Base-by-base conservation (phyloP, 2,329 filamentous ascomycete species). In the Fusarium sp. region DNA sequence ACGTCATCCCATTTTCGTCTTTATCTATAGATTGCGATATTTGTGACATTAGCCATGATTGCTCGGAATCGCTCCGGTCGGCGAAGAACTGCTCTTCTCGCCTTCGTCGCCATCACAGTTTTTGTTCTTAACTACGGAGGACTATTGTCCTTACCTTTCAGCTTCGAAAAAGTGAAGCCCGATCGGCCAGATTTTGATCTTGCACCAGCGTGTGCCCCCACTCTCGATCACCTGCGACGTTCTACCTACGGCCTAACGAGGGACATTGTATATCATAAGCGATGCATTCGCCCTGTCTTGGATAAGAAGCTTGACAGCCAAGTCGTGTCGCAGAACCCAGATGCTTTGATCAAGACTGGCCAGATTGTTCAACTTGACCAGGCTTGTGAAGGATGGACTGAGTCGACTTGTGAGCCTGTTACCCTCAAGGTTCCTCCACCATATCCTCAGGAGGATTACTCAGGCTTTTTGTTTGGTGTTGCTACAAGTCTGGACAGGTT, bases 381-480 rank as follows among this genome's bases (percentile, higher is more conserved):
- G n/a, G 66, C 66, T 9, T 78, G 75, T 46, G 52, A 71, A 41
- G 71, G 71, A 35, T 71, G 68, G 62, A 58, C 64, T 28, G 60
- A 68, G 29, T 67, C 69, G 8, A 48, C 68, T 20, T 80, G 83
- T 66, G 80, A 86, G 15, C 80, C 83, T 3, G 76, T 89, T 20
- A 71, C 78, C 1, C 73, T 89, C 9, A 72, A 79, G 6, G 85
- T 89, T 1, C 82, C 86, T 1, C 69, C 71, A 0, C 80, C 83
- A 2, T 83, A 82, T 49, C 81, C 83, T 0, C 72, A 74, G 29
- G 70, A 77, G 29, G 80, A 80, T 11, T 86, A 86, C 66, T 78
- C 81, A 1, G 82, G 88, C 52, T 81, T 89, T 43, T 76, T 87
- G 58, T 89, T 90, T 63, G 88, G 86, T 57, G 82, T 89, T 7